phyloP scores from a whole-genome alignment of 805 yeast genomes.

The Wickerhamiella kazuoi region DNA sequence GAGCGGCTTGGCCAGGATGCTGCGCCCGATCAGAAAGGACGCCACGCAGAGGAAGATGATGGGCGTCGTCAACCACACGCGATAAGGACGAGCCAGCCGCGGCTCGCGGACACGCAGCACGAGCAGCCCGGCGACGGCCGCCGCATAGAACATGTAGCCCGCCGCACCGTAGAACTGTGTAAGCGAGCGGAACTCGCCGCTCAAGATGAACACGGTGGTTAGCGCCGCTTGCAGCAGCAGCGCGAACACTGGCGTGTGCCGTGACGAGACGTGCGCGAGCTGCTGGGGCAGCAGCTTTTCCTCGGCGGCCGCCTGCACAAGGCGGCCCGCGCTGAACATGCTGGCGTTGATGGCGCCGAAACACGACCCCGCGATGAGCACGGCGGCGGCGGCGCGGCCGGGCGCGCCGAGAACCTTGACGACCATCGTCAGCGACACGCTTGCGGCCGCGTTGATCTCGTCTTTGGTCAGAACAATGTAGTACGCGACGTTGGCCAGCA shows the following conservation, averaged over 20 bases:
- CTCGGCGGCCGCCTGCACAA: conserved; percentile 23
- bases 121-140: conserved; percentile 24
- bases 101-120: conserved; percentile 22
- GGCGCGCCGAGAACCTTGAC: conserved; percentile 15
- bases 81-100: conserved; percentile 22
- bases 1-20: conserved; percentile 21
- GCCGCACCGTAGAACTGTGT: conserved; percentile 24
- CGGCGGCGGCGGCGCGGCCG: conserved; percentile 19
- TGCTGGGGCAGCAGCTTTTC: conserved; percentile 20
- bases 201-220: conserved; percentile 18
- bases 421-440: conserved; percentile 23
- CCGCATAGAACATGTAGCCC: conserved; percentile 19
- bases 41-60: conserved; percentile 24
- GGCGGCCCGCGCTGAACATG: conserved; percentile 21
- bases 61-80: conserved; percentile 23
- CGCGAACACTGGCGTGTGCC: conserved; percentile 22
- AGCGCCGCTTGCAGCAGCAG: conserved; percentile 19
- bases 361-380: conserved; percentile 24
- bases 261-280: conserved; percentile 14
- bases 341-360: conserved; percentile 27
- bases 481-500: conserved; percentile 23
- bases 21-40: conserved; percentile 19
- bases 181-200: conserved; percentile 23
- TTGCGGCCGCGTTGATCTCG: conserved; percentile 22
- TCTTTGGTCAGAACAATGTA: conserved; percentile 62